These are phyloP conservation scores for Xerocomus spinulosus DNA, from an alignment of 768 basidiomycete genomes.

Conservation along the genomic window DNA sequence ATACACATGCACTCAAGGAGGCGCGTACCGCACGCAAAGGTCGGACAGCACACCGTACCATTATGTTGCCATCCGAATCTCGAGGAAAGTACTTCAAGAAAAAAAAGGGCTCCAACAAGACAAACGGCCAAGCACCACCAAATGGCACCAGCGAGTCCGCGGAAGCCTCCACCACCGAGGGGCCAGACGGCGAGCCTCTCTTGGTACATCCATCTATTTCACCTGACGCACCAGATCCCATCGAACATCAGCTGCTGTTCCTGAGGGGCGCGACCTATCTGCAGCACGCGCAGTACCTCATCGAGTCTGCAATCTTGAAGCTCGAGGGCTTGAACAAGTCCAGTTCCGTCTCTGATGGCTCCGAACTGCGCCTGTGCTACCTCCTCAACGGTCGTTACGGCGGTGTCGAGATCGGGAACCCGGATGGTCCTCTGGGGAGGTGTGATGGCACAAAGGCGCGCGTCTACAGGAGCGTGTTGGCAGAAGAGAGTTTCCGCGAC, in stretches of 20 bases:
- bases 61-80: constrained; percentile 34
- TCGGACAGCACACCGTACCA: constrained; percentile 48
- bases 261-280: constrained; percentile 79
- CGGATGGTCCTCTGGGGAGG: constrained; percentile 69
- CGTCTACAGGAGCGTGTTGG: constrained; percentile 61
- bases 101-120: constrained; percentile 46
- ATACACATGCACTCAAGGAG: constrained; percentile 77
- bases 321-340: constrained; percentile 66
- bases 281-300: constrained; percentile 69
- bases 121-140: constrained; percentile 63
- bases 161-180: constrained; percentile 42
- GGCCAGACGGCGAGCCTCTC: constrained; percentile 45
- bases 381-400: constrained; percentile 73
- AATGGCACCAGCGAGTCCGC: constrained; percentile 54
- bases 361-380: constrained; percentile 73
- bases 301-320: constrained; percentile 66
- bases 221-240: constrained; percentile 78
- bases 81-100: constrained; percentile 48
- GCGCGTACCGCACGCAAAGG: constrained; percentile 67
- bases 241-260: constrained; percentile 82
- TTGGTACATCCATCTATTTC: constrained; percentile 68
- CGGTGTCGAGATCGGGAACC: constrained; percentile 81
- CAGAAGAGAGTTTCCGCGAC: constrained; percentile 52
- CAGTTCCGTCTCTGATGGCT: constrained; percentile 52
- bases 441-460: constrained; percentile 51